Base-by-base conservation (phyloP, 768 basidiomycete species). In the Wakefieldia striispora region DNA sequence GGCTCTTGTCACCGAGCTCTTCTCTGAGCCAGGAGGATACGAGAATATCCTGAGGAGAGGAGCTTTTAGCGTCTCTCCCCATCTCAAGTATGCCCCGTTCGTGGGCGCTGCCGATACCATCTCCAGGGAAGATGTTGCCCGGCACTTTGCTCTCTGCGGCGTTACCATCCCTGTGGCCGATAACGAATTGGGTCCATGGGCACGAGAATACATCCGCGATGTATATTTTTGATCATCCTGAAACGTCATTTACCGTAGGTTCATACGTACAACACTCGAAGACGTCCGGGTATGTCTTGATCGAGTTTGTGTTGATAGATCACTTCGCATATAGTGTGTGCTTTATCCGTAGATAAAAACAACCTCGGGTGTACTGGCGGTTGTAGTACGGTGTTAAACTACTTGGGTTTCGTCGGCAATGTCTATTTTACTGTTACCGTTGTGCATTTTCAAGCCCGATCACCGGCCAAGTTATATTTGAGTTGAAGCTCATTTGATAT, bases 71-170 rank as follows among this genome's bases (percentile, higher is more conserved):
- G 65, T 75, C 54, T 69, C 72, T 44, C 64, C 69, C 16, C 57
- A 61, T 14, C 20, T 69, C 45, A 47, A 54, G 43, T 71, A 64
- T 43, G 56, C 51, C 50, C 63, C 70, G 3, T 75, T 68, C 49
- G 48, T 53, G 49, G 68, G 68, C 47, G 13, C 57, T 36, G 53
- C 62, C 33, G 66, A 69, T 20, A 4, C 48, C 19, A 53, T 75
- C 39, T 59, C 67, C 19, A 61, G 58, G 34, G 70, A 71, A 34
- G 61, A 52, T 45, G 49, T 77, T 49, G 72, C 66, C 38, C 68
- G 65, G 11, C 76, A 77, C 57, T 73, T 76, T 61, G 72, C 76
- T 6, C 50, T 60, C 1, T 72, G 72, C 49, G 76, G 76, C 5
- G 55, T 76, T 20, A 71, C 72, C 4, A 62, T 68, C 14, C 53